Evolutionary conservation across 331 rosid genomes (phyloP), one percentile per base, ranked within the genome.

Genomic region (Quercus tomentella): DNA sequence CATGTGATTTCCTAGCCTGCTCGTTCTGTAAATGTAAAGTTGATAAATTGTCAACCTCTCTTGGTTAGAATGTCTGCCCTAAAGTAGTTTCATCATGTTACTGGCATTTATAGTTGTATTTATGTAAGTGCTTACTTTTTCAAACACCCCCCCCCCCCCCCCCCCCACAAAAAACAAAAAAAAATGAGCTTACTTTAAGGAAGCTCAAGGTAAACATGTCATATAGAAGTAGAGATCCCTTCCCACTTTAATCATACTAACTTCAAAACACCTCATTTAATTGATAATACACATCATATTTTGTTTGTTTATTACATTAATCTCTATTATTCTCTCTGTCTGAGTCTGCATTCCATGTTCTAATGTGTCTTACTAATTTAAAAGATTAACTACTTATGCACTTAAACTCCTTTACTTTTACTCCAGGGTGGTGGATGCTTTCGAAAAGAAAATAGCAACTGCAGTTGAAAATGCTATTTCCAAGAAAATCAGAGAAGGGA

Each of bases 351-450:
- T 58, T 28, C 72, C 41, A 23, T 16, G 30, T 25, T 33, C 72
- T 41, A 41, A 41, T 2, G 65, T 9, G 28, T 79, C 37, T 22
- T 78, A 23, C 66, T 14, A 66, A 26, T 62, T 61, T 80, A 76
- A 78, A 31, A 73, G 3, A 65, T 18, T 9, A 65, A 65, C 70
- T 30, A 30, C 21, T 57, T 14, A 41, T 81, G 70, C n/a, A 37
- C 22, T 70, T 82, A 54, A 57, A 69, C 1, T 75, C 81, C 52
- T 76, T 67, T 74, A 60, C 75, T 28, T 68, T 73, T 74, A 28
- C 80, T 75, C 81, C 89, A 95, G 97, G 88, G 74, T 92, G 35
- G 89, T 92, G 58, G 90, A 91, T 81, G 86, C 89, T 60, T 93
- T 92, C 83, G 82, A 80, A 81, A 88, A 88, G 63, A 74, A 83